phyloP scores from a whole-genome alignment of 2,329 filamentous ascomycete genomes.

The Phialophora verrucosa region DNA sequence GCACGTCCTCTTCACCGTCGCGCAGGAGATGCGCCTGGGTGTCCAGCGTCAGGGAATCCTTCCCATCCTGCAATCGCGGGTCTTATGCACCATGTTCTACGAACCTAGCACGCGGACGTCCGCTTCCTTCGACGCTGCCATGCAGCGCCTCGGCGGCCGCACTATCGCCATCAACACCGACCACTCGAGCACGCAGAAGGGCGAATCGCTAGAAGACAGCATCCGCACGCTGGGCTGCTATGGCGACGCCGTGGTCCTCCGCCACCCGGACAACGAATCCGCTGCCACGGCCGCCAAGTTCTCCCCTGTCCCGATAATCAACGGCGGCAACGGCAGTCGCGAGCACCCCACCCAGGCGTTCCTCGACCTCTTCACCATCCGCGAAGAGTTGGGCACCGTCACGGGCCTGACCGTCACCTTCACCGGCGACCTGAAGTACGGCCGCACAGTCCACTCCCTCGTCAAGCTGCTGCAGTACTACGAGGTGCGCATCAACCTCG shows the following conservation, averaged over 20 bases:
- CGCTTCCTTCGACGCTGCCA: slow-evolving; percentile 93
- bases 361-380: slow-evolving; percentile 96
- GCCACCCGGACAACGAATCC: slow-evolving; percentile 82
- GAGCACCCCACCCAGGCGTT: slow-evolving; percentile 98
- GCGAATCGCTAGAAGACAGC: slow-evolving; percentile 90
- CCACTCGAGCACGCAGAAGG: slow-evolving; percentile 90
- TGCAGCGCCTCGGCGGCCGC: slow-evolving; percentile 94
- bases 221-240: slow-evolving; percentile 94
- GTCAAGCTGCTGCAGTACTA: slow-evolving; percentile 95
- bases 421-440: slow-evolving; percentile 88
- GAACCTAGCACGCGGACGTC: slow-evolving; percentile 97
- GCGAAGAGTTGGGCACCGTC: slow-evolving; percentile 94
- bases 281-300: slow-evolving; percentile 84
- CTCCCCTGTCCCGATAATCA: slow-evolving; percentile 90
- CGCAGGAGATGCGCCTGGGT: slow-evolving; percentile 94
- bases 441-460: slow-evolving; percentile 92
- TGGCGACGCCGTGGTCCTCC: slow-evolving; percentile 91
- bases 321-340: slow-evolving; percentile 92
- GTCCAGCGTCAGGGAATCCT: slow-evolving; percentile 91
- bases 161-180: slow-evolving; percentile 81
- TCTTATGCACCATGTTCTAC: slow-evolving; percentile 94
- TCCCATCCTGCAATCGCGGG: slow-evolving; percentile 80
- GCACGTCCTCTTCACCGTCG: slow-evolving; percentile 92
- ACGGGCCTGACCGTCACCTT: slow-evolving; percentile 97
- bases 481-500: slow-evolving; percentile 90